Percentiles rank a stretch among this genome's conserved stretches.
Conservation (phyloP, 352 stramenopile genomes). For the Plasmopara viticola region DNA sequence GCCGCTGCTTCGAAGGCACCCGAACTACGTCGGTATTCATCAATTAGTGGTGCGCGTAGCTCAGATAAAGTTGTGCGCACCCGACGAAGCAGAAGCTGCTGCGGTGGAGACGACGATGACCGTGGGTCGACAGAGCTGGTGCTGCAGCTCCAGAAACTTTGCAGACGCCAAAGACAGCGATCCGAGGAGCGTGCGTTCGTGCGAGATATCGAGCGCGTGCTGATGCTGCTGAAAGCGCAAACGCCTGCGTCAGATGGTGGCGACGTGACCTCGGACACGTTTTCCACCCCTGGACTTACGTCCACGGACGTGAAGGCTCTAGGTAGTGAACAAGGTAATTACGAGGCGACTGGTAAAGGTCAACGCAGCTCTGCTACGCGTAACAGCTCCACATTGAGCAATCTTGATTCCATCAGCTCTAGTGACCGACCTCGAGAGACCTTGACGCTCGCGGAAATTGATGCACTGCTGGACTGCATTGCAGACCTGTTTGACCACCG, state of each 20-base stretch:
- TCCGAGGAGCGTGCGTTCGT: constrained; percentile 60
- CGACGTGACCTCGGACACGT: no score
- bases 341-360: no score
- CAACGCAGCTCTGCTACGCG: no score
- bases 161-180: constrained; percentile 53
- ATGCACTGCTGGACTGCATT: constrained; percentile 64
- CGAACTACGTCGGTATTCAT: no score
- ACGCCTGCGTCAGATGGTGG: background rate
- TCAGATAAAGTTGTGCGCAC: background rate
- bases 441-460: background rate
- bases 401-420: no score
- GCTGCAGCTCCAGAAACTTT: constrained; percentile 50
- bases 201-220: constrained; percentile 58
- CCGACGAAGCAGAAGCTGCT: constrained; percentile 18
- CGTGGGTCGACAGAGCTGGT: constrained; percentile 44
- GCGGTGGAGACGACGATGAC: constrained; percentile 22
- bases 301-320: no score
- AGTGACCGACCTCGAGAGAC: no score
- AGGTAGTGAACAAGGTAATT: no score
- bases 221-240: constrained; percentile 33
- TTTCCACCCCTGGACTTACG: no score
- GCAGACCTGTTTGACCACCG: constrained; percentile 63
- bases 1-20: no score
- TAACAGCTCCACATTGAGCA: no score
- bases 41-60: no score